Conservation (phyloP, 768 basidiomycete species). For the Mycena kentingensis region DNA sequence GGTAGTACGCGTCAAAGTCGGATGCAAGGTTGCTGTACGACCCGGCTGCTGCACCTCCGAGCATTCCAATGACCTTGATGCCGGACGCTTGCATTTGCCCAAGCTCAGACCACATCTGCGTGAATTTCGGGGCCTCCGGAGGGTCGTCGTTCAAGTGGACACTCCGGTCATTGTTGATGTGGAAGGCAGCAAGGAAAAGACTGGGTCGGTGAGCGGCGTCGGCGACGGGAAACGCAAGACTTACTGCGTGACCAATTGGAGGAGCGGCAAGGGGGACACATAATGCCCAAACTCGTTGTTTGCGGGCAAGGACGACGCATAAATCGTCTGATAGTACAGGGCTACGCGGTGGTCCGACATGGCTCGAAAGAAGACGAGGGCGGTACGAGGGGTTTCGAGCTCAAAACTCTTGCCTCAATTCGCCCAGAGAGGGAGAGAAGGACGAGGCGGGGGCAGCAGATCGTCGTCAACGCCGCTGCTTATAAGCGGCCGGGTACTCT, state of each 20-base stretch:
- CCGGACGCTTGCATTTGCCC: slow-evolving; percentile 25
- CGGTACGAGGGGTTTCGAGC: background rate
- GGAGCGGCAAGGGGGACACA: slow-evolving; percentile 27
- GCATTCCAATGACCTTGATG: slow-evolving; percentile 30
- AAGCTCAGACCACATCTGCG: slow-evolving; percentile 28
- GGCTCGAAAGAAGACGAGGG: background rate
- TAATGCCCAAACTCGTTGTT: slow-evolving; percentile 21
- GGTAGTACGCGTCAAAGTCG: slow-evolving; percentile 27
- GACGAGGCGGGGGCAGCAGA: too few relatives aligned
- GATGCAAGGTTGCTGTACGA: slow-evolving; percentile 23
- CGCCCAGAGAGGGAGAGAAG: too few relatives aligned
- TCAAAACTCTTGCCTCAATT: too few relatives aligned
- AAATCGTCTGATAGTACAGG: slow-evolving; percentile 31
- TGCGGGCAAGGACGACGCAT: slow-evolving; percentile 13
- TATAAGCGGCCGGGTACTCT: too few relatives aligned
- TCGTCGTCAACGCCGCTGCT: too few relatives aligned
- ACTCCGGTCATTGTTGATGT: slow-evolving; percentile 24
- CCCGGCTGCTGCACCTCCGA: slow-evolving; percentile 29
- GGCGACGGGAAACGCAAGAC: background rate
- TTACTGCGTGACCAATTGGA: slow-evolving; percentile 25
- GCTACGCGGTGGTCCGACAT: slow-evolving; percentile 27
- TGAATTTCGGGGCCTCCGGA: slow-evolving; percentile 23
- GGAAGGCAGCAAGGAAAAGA: slow-evolving; percentile 30
- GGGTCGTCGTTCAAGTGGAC: slow-evolving; percentile 27
- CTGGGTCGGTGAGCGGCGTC: background rate